Evolutionary conservation across 768 basidiomycete species (phyloP), one percentile per base, ranked within the genome.

Genomic region (Sarcodon aspratus): DNA sequence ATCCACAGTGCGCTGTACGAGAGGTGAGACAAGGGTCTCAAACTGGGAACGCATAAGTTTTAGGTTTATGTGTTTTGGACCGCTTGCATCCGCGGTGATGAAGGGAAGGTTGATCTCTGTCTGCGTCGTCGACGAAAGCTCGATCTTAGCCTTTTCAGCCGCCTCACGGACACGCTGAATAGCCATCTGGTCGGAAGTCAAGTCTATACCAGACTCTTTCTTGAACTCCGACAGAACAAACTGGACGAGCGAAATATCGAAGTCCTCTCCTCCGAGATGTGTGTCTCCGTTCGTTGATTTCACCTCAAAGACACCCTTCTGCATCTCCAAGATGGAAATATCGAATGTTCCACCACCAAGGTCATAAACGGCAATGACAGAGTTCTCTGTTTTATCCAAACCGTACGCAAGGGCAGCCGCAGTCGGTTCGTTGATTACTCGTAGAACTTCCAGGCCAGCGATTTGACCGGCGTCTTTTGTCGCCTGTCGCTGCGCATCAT

Each of bases 211-310:
- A 5, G 74, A 72, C 63, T 93, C 85, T 72, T 93, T 94, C 80
- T 96, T 91, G 84, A 98, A 98, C 66, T 93, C 85, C 50, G 75
- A 72, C 43, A 97, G 66, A 61, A 99, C 75, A 68, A 87, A 69
- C 55, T 94, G 79, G 54, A 98, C 84, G 38, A 98, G 79, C 36
- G 80, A 69, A 49, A 95, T 82, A 61, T 98, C 96, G 62, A 98
- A 98, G 67, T 98, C 96, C 69, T 99, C 96, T 63, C 84, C 84
- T 63, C 66, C 96, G 50, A 99, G 80, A 64, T 99, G 96, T 12
- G 96, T 98, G 67, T 99, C 95, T 63, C 96, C 96, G 62, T 97
- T 97, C 48, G 96, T 99, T 0, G 96, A 97, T 74, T 98, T 99
- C 63, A 99, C 96, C 68, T 98, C 96, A 66, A 98, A 99, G 9